Percentiles rank a stretch among this genome's conserved stretches.
These are phyloP conservation scores for Nymphaea thermarum DNA, from an alignment of 164 flowering plant species.

Conservation along the genomic window DNA sequence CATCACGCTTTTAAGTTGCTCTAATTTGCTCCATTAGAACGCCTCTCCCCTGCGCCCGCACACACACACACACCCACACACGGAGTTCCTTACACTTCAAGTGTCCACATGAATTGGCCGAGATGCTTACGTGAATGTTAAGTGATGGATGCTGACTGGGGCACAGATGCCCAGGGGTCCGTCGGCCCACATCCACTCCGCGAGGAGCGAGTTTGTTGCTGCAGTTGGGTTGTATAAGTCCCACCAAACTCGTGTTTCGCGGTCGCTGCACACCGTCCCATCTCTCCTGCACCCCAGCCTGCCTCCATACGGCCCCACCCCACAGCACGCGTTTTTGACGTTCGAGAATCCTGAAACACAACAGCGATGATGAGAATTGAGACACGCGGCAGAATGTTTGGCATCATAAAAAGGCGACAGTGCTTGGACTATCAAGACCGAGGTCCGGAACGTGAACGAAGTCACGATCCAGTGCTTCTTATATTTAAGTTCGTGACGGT, in stretches of 20 bases:
- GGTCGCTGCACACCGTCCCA: neutral
- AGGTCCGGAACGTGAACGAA: no score
- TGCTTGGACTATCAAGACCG: no score
- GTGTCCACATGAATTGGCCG: no score
- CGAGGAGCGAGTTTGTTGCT: conserved; percentile 44
- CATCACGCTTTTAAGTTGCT: no score
- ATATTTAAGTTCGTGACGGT: no score
- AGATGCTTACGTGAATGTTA: conserved; percentile 8
- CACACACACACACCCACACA: neutral
- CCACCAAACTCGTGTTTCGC: conserved; percentile 17
- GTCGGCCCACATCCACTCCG: conserved; percentile 58
- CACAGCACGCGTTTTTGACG: neutral
- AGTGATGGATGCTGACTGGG: conserved; percentile 25
- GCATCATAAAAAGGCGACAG: no score
- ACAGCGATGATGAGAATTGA: no score
- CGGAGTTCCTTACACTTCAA: no score
- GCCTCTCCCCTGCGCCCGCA: no score
- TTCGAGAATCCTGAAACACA: neutral
- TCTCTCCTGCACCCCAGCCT: neutral
- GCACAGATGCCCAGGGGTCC: conserved; percentile 31
- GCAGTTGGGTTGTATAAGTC: conserved; percentile 61
- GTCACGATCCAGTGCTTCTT: no score
- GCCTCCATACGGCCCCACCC: neutral
- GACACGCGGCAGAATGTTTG: no score
- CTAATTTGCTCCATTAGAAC: no score